Base-by-base conservation (phyloP, 2,329 filamentous ascomycete genomes). In the Arthrinium puccinioides region DNA sequence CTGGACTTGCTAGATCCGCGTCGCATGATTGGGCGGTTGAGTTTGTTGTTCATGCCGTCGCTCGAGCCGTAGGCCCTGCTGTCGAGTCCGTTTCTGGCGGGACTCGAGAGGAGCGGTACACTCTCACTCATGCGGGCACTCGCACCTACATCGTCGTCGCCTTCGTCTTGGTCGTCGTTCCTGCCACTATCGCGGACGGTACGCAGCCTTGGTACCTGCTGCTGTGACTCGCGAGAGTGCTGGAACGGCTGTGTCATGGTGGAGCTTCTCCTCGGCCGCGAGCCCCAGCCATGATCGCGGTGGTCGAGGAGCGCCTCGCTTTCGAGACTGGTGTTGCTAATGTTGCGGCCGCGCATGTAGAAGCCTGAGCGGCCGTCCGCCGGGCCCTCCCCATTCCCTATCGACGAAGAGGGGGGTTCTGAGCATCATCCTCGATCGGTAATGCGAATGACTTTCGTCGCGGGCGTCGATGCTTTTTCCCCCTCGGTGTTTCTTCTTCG, bases 221-320 rank as follows among this genome's bases (percentile, higher is more conserved):
- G 31, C 9, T 28, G 25, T 14, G 16, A 27, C 13, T 20, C 18
- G 8, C 24, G 23, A n/a, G 23, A 26, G 33, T 26, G 24, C 35
- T 60, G 60, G 44, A 59, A 64, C 24, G 57, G 62, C 39, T 47
- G 51, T 31, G 56, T 47, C 40, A 16, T 51, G 60, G 66, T 67
- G 15, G 76, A 77, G 25, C 74, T 58, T 48, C 84, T 73, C 46
- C 85, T 72, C 29, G 80, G 68, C 35, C 83, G 75, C 63, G 86
- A 72, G 44, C 58, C 21, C 14, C 36, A 49, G 14, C 39, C 39
- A 34, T 56, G 37, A 40, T 48, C 43, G 36, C 45, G 77, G 60
- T 97, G 90, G 61, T 97, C 90, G 14, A 97, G 67, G 48, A 97
- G 66, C 7, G 78, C 82, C 55, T 94, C 83, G 58, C 88, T 96